phyloP scores from a whole-genome alignment of 345 rosid genomes.

The Viola odorata region DNA sequence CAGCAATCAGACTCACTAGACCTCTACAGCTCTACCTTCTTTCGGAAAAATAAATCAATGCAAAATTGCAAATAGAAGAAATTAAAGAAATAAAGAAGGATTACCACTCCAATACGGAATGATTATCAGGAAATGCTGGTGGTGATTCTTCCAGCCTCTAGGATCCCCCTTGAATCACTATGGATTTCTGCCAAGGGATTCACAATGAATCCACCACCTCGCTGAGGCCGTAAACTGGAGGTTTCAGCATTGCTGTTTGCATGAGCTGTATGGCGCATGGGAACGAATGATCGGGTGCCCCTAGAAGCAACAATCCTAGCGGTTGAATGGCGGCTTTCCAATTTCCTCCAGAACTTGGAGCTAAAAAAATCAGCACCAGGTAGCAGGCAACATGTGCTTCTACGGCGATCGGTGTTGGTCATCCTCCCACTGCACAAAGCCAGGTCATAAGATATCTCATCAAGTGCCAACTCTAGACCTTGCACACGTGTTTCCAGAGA shows the following conservation, averaged over 20 bases:
- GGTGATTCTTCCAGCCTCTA: constrained; percentile 20
- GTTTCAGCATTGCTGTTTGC: constrained; percentile 33
- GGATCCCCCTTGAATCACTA: constrained; percentile 25
- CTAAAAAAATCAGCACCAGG: constrained; percentile 63
- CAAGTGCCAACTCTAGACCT: constrained; percentile 80
- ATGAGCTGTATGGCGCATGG: constrained; percentile 27
- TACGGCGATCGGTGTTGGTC: constrained; percentile 35
- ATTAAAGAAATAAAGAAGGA: neutral
- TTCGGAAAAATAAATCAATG: neutral
- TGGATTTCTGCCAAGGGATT: constrained; percentile 86
- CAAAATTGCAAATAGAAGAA: neutral
- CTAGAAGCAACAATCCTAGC: constrained; percentile 39
- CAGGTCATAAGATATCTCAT: constrained; percentile 88
- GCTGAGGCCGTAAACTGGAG: constrained; percentile 43
- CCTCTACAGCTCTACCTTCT: too few species aligned
- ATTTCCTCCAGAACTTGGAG: constrained; percentile 75
- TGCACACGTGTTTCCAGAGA: constrained; percentile 83
- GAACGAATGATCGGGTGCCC: constrained; percentile 22
- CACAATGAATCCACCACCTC: constrained; percentile 53
- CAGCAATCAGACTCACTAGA: too few species aligned
- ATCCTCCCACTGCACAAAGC: constrained; percentile 74
- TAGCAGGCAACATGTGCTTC: constrained; percentile 65
- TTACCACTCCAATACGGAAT: neutral
- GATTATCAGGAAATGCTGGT: constrained; percentile 15
- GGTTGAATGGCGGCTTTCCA: constrained; percentile 33